phyloP scores from a whole-genome alignment of 2,329 filamentous ascomycete species.

The Paradendryphiella salina region DNA sequence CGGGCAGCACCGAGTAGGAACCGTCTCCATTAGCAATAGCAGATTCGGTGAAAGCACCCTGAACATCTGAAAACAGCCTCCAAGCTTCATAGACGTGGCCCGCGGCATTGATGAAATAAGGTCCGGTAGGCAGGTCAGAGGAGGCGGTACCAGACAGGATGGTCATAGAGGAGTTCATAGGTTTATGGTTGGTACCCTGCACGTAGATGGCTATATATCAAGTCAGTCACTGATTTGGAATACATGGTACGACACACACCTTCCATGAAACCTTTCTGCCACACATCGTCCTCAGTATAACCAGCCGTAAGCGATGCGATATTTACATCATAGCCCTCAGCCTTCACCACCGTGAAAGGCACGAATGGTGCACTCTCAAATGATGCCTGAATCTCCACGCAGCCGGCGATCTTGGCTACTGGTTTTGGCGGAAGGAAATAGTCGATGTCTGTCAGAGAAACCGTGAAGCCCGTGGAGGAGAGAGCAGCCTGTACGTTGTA shows the following conservation, averaged over 20 bases:
- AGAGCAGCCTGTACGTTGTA: conserved; percentile 23
- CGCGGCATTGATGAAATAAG: conserved; percentile 55
- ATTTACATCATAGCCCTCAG: conserved; percentile 10
- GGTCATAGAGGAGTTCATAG: conserved; percentile 30
- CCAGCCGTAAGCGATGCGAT: conserved; percentile 22
- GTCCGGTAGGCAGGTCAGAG: conserved; percentile 48
- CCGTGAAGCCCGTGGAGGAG: conserved; percentile 47
- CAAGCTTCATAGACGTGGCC: conserved; percentile 56
- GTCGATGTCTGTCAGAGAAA: conserved; percentile 45
- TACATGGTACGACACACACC: conserved; percentile 16
- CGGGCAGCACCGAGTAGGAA: conserved; percentile 50
- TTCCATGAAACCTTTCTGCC: conserved; percentile 47
- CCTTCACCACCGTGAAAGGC: conserved; percentile 47
- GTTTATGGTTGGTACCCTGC: conserved; percentile 17
- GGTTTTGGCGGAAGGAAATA: conserved; percentile 49
- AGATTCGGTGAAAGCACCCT: conserved; percentile 56
- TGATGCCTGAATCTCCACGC: conserved; percentile 21
- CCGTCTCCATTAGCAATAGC: conserved; percentile 46
- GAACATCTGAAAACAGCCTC: conserved; percentile 55
- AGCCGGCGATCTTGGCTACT: conserved; percentile 38
- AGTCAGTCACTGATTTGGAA: conserved; percentile 30
- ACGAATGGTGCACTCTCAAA: conserved; percentile 34
- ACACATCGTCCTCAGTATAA: conserved; percentile 50
- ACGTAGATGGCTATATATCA: conserved; percentile 27
- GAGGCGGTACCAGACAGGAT: conserved; percentile 23